These are phyloP conservation scores for Metschnikowia similis DNA, from an alignment of 805 yeast species.

Conservation along the genomic window DNA sequence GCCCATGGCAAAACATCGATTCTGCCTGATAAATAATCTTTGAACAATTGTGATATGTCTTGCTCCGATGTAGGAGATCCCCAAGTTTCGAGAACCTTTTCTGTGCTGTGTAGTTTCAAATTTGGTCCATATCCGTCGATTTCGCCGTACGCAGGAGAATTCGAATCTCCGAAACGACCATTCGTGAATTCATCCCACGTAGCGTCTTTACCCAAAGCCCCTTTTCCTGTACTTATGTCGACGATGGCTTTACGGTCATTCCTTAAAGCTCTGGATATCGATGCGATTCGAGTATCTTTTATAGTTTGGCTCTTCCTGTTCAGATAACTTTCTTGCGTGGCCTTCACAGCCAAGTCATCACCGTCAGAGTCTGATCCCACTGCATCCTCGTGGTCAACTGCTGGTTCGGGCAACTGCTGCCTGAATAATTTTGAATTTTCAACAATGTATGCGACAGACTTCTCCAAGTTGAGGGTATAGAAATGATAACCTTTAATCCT, in stretches of 20 bases:
- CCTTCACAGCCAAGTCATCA: constrained; percentile 20
- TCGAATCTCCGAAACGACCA: constrained; percentile 91
- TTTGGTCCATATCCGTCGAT: constrained; percentile 96
- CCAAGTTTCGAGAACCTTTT: constrained; percentile 71
- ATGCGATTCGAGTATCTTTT: constrained; percentile 23
- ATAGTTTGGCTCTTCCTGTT: constrained; percentile 35
- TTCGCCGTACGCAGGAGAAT: constrained; percentile 97
- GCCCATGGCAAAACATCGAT: constrained; percentile 88
- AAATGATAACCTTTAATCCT: constrained; percentile 83
- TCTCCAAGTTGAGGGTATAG: constrained; percentile 88
- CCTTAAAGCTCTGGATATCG: constrained; percentile 25
- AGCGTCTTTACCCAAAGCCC: constrained; percentile 80
- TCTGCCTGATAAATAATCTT: constrained; percentile 67
- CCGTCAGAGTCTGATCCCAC: constrained; percentile 39
- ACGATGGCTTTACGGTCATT: constrained; percentile 52
- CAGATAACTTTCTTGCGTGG: constrained; percentile 7
- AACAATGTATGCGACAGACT: constrained; percentile 82
- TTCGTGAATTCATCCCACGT: constrained; percentile 98
- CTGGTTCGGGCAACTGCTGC: constrained; percentile 15
- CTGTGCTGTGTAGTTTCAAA: constrained; percentile 62
- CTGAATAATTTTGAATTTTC: constrained; percentile 40
- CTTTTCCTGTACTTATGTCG: constrained; percentile 80
- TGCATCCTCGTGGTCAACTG: constrained; percentile 25
- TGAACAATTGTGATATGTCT: constrained; percentile 66
- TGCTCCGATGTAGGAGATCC: constrained; percentile 60